Percentiles rank a stretch among this genome's conserved stretches.
These are phyloP conservation scores for Sesbania bispinosa DNA, from an alignment of 306 rosid species.

Conservation along the genomic window DNA sequence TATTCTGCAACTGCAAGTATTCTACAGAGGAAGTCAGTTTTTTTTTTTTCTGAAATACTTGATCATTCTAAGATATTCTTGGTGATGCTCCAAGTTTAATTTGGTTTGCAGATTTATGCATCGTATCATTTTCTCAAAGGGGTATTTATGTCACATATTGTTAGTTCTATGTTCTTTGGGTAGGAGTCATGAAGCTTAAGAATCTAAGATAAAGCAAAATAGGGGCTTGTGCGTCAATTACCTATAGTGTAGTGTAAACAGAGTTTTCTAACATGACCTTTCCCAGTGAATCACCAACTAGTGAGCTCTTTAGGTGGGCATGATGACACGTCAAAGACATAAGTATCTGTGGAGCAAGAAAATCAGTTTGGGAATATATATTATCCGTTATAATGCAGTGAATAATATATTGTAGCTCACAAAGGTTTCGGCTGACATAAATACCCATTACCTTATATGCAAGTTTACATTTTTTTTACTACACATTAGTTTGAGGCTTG, in stretches of 20 bases:
- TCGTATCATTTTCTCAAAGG: background rate
- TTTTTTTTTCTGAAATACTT: background rate
- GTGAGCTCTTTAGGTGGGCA: background rate
- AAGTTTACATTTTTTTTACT: conserved; percentile 4
- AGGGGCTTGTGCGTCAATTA: background rate
- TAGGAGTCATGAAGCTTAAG: background rate
- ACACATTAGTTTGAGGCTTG: background rate
- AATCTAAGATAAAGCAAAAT: background rate
- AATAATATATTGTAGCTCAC: background rate
- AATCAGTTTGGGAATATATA: background rate
- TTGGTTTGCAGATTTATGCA: background rate
- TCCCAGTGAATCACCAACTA: conserved; percentile 14
- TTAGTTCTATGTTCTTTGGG: conserved; percentile 1
- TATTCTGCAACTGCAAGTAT: background rate
- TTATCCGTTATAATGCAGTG: background rate
- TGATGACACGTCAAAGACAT: conserved; percentile 12
- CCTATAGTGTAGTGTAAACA: background rate
- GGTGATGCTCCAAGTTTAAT: conserved; percentile 2
- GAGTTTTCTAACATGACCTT: background rate
- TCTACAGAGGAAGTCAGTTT: background rate
- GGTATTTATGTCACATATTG: background rate
- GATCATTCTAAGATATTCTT: too few relatives aligned
- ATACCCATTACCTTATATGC: background rate
- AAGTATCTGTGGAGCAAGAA: background rate
- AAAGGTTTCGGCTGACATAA: conserved; percentile 1